Evolutionary conservation across 208 protist species (phyloP).

Genomic region (Leishmania major): DNA sequence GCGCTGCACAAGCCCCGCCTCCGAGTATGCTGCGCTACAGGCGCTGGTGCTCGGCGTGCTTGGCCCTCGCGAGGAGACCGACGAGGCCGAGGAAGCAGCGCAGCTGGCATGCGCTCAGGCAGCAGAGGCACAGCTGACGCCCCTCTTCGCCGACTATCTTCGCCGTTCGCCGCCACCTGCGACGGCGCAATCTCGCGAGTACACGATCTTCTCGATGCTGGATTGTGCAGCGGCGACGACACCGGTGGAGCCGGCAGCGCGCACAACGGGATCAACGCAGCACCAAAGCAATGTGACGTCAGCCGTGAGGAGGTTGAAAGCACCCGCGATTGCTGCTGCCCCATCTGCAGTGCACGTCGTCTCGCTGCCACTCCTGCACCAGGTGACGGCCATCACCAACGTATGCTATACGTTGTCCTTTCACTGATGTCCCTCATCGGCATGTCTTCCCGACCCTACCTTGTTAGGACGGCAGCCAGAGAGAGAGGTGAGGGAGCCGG

Average conservation of each 20-base stretch:
- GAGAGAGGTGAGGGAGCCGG: background rate
- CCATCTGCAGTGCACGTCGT: constrained; percentile 39
- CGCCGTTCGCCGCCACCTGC: background rate
- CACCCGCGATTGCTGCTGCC: background rate
- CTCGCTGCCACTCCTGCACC: constrained; percentile 44
- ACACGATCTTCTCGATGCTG: constrained; percentile 60
- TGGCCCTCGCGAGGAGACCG: constrained; percentile 8
- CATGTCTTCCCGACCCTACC: background rate
- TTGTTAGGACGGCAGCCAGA: background rate
- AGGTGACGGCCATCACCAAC: constrained; percentile 39
- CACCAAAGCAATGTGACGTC: background rate
- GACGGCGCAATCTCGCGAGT: constrained; percentile 16
- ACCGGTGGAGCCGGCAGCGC: background rate
- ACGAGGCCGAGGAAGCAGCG: constrained; percentile 21
- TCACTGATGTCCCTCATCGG: background rate
- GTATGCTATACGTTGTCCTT: constrained; percentile 19
- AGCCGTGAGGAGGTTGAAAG: background rate
- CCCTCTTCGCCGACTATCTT: constrained; percentile 20
- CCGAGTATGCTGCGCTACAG: constrained; percentile 64
- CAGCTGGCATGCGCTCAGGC: constrained; percentile 10
- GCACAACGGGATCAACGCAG: background rate
- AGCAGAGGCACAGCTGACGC: constrained; percentile 13
- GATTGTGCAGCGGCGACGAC: constrained; percentile 18
- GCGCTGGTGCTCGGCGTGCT: constrained; percentile 59
- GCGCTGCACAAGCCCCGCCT: constrained; percentile 59